Percentiles rank a stretch among this genome's conserved stretches.
These are phyloP conservation scores for Microcyclospora pomicola DNA, from an alignment of 2,329 filamentous ascomycete species.

Conservation along the genomic window DNA sequence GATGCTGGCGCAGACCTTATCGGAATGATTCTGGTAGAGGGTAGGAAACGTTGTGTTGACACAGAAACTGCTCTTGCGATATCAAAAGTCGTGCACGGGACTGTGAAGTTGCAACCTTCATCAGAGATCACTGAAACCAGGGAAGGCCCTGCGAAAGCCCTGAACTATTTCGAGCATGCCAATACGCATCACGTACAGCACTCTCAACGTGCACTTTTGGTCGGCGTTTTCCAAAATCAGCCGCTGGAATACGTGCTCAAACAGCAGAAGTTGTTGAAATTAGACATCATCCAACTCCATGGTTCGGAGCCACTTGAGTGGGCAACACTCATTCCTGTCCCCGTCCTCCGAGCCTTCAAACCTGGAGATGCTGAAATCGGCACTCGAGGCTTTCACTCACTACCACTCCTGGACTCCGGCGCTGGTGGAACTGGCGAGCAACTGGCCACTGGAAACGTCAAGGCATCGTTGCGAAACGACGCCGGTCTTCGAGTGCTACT, in stretches of 20 bases:
- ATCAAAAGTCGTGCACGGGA: constrained; percentile 58
- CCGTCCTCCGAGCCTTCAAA: constrained; percentile 75
- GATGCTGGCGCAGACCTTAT: constrained; percentile 82
- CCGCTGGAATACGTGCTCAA: constrained; percentile 68
- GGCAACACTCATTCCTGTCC: constrained; percentile 77
- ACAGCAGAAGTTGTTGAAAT: constrained; percentile 58
- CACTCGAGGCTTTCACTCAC: constrained; percentile 63
- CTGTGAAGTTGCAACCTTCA: constrained; percentile 21
- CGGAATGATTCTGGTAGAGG: constrained; percentile 80
- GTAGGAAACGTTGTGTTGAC: constrained; percentile 64
- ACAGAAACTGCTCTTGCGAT: constrained; percentile 70
- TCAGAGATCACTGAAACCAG: constrained; percentile 9
- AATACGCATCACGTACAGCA: constrained; percentile 32
- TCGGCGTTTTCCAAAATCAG: constrained; percentile 91
- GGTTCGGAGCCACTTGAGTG: constrained; percentile 87
- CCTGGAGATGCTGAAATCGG: constrained; percentile 61
- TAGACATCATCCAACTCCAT: constrained; percentile 88
- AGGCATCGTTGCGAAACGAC: constrained; percentile 51
- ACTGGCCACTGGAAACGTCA: constrained; percentile 58
- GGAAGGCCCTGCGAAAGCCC: constrained; percentile 24
- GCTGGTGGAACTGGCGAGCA: constrained; percentile 67
- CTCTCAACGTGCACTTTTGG: constrained; percentile 57
- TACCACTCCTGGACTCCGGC: constrained; percentile 78
- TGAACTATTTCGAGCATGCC: constrained; percentile 59
- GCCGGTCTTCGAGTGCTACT: constrained; percentile 60